A percentile compares a stretch with the other conserved stretches of the same genome.
phyloP scores from a whole-genome alignment of 1,284 basidiomycete species.

The Rhodotorula sp. region DNA sequence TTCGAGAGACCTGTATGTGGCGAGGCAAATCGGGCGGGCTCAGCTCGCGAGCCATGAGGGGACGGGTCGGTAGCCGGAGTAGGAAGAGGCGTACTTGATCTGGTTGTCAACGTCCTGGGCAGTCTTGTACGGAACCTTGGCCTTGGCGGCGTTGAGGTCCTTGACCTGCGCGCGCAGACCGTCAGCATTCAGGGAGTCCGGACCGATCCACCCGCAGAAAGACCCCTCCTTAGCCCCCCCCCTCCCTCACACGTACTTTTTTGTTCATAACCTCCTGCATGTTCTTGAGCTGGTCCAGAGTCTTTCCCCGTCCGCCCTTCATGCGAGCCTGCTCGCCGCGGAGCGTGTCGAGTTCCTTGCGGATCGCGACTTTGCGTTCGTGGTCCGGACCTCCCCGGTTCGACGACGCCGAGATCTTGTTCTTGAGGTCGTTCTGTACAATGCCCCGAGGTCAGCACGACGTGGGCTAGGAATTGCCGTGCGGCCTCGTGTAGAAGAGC shows the following conservation, averaged over 20 bases:
- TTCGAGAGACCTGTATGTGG: slow-evolving; percentile 66
- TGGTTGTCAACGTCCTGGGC: slow-evolving; percentile 84
- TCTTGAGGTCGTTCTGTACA: slow-evolving; percentile 67
- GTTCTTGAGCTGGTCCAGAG: slow-evolving; percentile 76
- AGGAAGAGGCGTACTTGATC: slow-evolving; percentile 64
- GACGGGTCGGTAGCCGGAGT: neutral
- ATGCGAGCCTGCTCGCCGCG: slow-evolving; percentile 74
- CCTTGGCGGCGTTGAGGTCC: slow-evolving; percentile 77
- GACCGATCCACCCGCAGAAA: neutral
- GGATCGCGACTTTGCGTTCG: slow-evolving; percentile 64
- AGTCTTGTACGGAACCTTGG: slow-evolving; percentile 79
- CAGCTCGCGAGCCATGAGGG: neutral
- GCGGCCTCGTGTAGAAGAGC: too few species aligned
- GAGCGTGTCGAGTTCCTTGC: slow-evolving; percentile 76
- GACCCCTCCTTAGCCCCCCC: slow-evolving; percentile 10
- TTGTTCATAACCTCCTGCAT: slow-evolving; percentile 77
- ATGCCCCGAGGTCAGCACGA: neutral
- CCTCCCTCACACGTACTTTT: slow-evolving; percentile 60
- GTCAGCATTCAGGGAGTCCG: neutral
- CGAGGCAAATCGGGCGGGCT: neutral
- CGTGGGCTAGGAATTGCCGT: too few species aligned
- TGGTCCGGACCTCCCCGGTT: slow-evolving; percentile 59
- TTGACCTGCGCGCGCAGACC: slow-evolving; percentile 62
- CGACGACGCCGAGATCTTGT: slow-evolving; percentile 67
- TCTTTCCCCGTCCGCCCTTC: slow-evolving; percentile 73